phyloP scores from a whole-genome alignment of 164 flowering plant species.

The Dillenia turbinata region DNA sequence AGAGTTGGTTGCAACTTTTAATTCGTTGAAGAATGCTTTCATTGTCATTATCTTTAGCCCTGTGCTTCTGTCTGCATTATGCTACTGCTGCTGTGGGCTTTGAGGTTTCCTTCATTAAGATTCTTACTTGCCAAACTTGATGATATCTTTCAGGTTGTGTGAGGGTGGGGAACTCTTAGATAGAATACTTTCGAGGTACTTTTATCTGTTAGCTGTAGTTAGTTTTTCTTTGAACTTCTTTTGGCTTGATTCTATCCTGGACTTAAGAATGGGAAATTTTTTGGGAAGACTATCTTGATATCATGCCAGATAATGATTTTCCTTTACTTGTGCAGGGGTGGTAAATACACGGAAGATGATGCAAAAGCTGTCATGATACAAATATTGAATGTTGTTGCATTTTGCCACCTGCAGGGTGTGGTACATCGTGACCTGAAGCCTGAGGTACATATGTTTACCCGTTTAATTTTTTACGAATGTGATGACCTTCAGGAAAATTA shows the following conservation, averaged over 20 bases:
- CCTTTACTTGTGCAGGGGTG: slow-evolving; percentile 44
- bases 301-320: neutral
- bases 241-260: too few relatives aligned
- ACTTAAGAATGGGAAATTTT: neutral
- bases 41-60: too few relatives aligned
- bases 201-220: too few relatives aligned
- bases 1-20: neutral
- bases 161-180: slow-evolving; percentile 78
- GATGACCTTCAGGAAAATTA: too few relatives aligned
- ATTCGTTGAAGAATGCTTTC: too few relatives aligned
- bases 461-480: too few relatives aligned
- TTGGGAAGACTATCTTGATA: neutral
- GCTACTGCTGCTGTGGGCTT: too few relatives aligned
- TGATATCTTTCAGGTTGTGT: slow-evolving; percentile 45
- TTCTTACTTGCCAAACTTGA: too few relatives aligned
- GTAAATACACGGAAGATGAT: slow-evolving; percentile 40
- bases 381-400: slow-evolving; percentile 60
- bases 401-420: slow-evolving; percentile 21
- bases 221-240: too few relatives aligned
- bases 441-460: slow-evolving; percentile 34
- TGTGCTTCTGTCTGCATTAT: too few relatives aligned
- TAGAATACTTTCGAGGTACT: slow-evolving; percentile 67
- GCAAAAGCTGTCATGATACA: slow-evolving; percentile 36
- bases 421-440: slow-evolving; percentile 81
- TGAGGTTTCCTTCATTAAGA: too few relatives aligned